phyloP scores from a whole-genome alignment of 176 grass and related monocot genomes.

The Chrysopogon serrulatus region DNA sequence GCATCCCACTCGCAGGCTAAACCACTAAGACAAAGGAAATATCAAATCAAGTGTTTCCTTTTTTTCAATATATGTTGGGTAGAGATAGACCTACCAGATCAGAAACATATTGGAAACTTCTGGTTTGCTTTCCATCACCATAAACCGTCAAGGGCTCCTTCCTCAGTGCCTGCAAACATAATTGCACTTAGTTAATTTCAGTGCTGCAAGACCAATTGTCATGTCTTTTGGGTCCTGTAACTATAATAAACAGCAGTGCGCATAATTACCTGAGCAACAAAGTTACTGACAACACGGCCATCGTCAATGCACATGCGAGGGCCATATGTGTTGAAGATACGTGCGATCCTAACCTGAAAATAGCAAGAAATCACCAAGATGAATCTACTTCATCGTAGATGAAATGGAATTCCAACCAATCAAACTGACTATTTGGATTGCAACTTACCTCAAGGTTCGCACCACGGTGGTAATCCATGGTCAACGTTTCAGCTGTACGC shows the following conservation, averaged over 20 bases:
- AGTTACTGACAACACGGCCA: slow-evolving; percentile 94
- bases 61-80: neutral
- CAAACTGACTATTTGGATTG: neutral
- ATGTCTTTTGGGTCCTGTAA: neutral
- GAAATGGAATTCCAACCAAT: neutral
- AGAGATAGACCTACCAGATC: slow-evolving; percentile 56
- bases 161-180: slow-evolving; percentile 55
- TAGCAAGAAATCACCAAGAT: neutral
- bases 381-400: neutral
- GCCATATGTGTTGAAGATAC: slow-evolving; percentile 90
- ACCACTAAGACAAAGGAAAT: neutral
- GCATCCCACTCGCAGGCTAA: neutral
- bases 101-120: slow-evolving; percentile 96
- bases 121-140: slow-evolving; percentile 94
- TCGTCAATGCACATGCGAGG: slow-evolving; percentile 97
- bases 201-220: neutral
- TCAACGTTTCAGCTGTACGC: slow-evolving; percentile 85
- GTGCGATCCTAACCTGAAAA: slow-evolving; percentile 72
- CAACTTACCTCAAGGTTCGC: slow-evolving; percentile 68
- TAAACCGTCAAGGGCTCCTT: slow-evolving; percentile 91
- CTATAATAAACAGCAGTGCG: neutral
- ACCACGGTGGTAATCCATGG: slow-evolving; percentile 95
- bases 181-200: slow-evolving; percentile 7
- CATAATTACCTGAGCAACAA: slow-evolving; percentile 78
- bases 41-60: neutral